Conservation (phyloP, 768 basidiomycete species). For the Nidularia sp. region DNA sequence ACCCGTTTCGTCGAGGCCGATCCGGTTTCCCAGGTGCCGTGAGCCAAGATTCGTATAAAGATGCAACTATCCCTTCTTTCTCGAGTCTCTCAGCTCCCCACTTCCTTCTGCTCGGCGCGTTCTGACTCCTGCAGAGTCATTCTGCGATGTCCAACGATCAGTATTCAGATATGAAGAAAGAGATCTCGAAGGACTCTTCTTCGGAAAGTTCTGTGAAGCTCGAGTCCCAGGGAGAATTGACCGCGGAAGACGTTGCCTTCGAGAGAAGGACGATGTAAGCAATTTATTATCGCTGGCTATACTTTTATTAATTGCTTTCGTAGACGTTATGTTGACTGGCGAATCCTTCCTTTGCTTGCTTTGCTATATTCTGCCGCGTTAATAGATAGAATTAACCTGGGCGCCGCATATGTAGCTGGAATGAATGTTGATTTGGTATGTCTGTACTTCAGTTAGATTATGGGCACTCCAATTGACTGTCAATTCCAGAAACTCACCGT, state of each 20-base stretch:
- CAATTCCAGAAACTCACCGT: slow-evolving; percentile 21
- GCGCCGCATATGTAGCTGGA: slow-evolving; percentile 30
- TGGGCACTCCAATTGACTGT: slow-evolving; percentile 2
- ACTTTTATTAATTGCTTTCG: slow-evolving; percentile 1
- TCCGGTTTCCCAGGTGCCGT: too few relatives aligned
- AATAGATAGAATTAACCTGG: slow-evolving; percentile 32
- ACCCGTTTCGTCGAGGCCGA: too few relatives aligned
- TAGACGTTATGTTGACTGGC: slow-evolving; percentile 30
- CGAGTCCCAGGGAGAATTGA: slow-evolving; percentile 3
- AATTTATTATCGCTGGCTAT: neutral
- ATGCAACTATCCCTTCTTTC: too few relatives aligned
- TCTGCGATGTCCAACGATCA: slow-evolving; percentile 7
- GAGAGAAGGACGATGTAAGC: slow-evolving; percentile 33
- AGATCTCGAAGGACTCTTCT: slow-evolving; percentile 12
- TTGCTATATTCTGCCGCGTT: slow-evolving; percentile 29
- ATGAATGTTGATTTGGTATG: slow-evolving; percentile 28
- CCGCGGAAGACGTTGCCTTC: slow-evolving; percentile 16
- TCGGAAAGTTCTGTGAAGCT: slow-evolving; percentile 12
- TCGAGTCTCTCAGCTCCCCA: too few relatives aligned
- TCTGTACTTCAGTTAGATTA: slow-evolving; percentile 1
- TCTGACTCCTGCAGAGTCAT: too few relatives aligned
- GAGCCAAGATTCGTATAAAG: too few relatives aligned
- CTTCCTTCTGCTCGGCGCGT: too few relatives aligned
- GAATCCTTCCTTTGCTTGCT: slow-evolving; percentile 27
- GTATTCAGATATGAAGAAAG: slow-evolving; percentile 12